A percentile compares a stretch with the other conserved stretches of the same genome.
phyloP scores from a whole-genome alignment of 805 yeast species.

The Jamesozyma spencerorum region DNA sequence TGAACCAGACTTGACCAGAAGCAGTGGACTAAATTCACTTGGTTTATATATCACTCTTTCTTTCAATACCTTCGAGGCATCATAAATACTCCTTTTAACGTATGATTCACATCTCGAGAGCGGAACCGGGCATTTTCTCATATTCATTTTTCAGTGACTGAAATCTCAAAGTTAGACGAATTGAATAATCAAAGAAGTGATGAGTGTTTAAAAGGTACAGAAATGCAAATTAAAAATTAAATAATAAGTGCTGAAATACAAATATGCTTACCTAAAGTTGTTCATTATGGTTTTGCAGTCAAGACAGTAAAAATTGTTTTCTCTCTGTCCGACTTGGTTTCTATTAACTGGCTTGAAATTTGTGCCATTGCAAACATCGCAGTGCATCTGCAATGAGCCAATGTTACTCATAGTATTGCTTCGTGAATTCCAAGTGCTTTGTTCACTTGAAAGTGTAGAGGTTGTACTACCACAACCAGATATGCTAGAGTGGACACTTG shows the following conservation, averaged over 20 bases:
- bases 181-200: no score
- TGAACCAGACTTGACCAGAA: no score
- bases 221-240: not conserved
- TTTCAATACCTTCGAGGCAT: no score
- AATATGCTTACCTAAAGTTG: constrained; percentile 14
- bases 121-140: not conserved
- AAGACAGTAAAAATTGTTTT: constrained; percentile 15
- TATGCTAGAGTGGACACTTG: constrained; percentile 7
- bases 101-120: not conserved
- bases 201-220: not conserved
- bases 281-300: constrained; percentile 25
- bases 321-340: constrained; percentile 7
- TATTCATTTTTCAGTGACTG: no score
- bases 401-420: constrained; percentile 2
- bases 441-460: not conserved
- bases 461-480: not conserved
- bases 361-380: constrained; percentile 24
- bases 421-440: not conserved
- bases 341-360: constrained; percentile 12
- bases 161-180: no score
- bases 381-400: constrained; percentile 6
- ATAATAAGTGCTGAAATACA: not conserved
- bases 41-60: no score
- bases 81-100: no score
- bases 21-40: no score